Conservation (phyloP, 2,329 filamentous ascomycete genomes). For the Neonectria magnoliae region DNA sequence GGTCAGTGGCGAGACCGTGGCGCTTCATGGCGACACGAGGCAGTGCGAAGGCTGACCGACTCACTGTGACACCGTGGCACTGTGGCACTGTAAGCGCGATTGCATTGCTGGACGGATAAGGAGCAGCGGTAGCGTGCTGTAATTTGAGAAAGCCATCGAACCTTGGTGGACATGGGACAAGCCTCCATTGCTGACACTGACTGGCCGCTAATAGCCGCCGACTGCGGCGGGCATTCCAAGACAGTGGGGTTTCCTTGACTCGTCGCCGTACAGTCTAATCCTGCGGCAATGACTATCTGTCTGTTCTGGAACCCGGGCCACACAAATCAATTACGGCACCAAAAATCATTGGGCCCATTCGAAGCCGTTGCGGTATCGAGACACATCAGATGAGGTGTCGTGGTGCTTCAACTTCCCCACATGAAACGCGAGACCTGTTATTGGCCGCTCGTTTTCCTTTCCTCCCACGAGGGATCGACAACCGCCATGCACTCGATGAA, state of each 20-base stretch:
- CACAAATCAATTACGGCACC: neutral
- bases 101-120: neutral
- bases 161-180: neutral
- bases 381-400: slow-evolving; percentile 16
- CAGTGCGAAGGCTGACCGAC: neutral
- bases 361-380: slow-evolving; percentile 1
- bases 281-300: neutral
- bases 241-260: slow-evolving; percentile 28
- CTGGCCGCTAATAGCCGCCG: neutral
- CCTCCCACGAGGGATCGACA: slow-evolving; percentile 27
- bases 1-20: slow-evolving; percentile 24
- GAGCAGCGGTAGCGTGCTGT: neutral
- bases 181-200: neutral
- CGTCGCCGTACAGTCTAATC: slow-evolving; percentile 12
- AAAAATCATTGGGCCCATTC: neutral
- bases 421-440: slow-evolving; percentile 6
- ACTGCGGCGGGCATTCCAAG: neutral
- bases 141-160: neutral
- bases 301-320: neutral
- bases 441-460: slow-evolving; percentile 10
- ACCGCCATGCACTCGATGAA: slow-evolving; percentile 32
- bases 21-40: slow-evolving; percentile 16
- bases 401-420: slow-evolving; percentile 13
- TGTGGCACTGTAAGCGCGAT: neutral
- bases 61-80: neutral